Percentiles rank a stretch among this genome's conserved stretches.
Evolutionary conservation across 2,329 filamentous ascomycete species (phyloP).

Genomic region (Xylariaceae sp.): DNA sequence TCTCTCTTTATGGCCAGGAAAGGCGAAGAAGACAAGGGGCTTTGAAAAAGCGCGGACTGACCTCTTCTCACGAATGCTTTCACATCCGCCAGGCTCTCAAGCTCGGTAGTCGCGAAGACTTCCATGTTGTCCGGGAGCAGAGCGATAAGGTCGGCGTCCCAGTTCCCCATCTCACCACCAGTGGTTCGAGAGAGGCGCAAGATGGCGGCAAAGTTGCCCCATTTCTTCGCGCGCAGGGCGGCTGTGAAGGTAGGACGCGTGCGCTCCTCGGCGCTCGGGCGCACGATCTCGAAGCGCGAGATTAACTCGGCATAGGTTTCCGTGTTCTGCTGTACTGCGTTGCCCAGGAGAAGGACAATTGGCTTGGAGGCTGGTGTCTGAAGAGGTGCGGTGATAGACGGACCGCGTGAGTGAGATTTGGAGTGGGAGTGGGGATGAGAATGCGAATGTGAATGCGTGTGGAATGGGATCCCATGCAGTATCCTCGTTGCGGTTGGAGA

Average conservation of each 20-base stretch:
- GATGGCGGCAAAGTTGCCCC: slow-evolving; percentile 50
- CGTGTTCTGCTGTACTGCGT: slow-evolving; percentile 51
- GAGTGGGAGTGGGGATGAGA: not conserved
- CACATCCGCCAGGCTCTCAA: slow-evolving; percentile 60
- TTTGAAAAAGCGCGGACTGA: slow-evolving; percentile 23
- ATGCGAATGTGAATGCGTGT: not conserved
- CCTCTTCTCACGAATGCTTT: slow-evolving; percentile 57
- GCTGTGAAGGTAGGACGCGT: slow-evolving; percentile 46
- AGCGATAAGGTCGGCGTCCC: slow-evolving; percentile 56
- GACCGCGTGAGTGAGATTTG: slow-evolving; percentile 15
- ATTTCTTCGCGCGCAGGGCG: slow-evolving; percentile 47
- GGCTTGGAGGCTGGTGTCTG: slow-evolving; percentile 32
- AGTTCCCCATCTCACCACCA: slow-evolving; percentile 61
- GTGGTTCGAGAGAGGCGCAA: slow-evolving; percentile 62
- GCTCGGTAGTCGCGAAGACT: slow-evolving; percentile 57
- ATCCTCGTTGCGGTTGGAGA: slow-evolving; percentile 13
- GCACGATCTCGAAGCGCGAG: slow-evolving; percentile 45
- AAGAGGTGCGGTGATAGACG: slow-evolving; percentile 21
- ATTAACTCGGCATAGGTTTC: slow-evolving; percentile 44
- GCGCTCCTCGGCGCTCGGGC: slow-evolving; percentile 48
- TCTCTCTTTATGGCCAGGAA: not conserved
- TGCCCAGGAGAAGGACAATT: slow-evolving; percentile 72
- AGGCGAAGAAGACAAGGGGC: not conserved
- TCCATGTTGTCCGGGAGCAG: slow-evolving; percentile 50
- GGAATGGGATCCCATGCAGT: slow-evolving; percentile 14